Evolutionary conservation across 352 stramenopile species (phyloP), one percentile per base, ranked within the genome.

Genomic region (Globisporangium solare): DNA sequence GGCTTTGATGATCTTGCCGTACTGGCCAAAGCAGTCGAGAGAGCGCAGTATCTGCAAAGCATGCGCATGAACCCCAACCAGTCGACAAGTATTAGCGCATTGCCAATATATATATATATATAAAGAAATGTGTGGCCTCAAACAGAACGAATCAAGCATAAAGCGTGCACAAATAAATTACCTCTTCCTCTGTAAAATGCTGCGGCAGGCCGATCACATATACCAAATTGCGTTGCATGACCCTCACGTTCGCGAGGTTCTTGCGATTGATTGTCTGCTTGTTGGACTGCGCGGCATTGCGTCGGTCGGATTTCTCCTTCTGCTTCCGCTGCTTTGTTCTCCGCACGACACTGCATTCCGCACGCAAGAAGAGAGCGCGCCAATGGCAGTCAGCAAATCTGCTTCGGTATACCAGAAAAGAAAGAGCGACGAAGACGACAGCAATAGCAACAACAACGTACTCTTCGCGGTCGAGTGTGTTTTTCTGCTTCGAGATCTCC

Each of bases 391-490:
- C 27, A 35, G 27, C 10, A 35, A 11, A 11, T 35, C 5, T 35
- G 27, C 27, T 11, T 35, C 27, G 27, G 3, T 10, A 6, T 35
- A 35, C 52, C 46, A 20, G 37, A 52, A 46, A 46, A 35, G 27
- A 35, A 35, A 35, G 27, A 6, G 27, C 5, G 27, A 35, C 27
- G 27, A 35, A 35, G 6, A 42, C 15, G 5, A 5, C 24, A 7
- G 5, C 27, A 35, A 35, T 8, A 10, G 58, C 47, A 52, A 56
- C 27, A 24, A 35, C 14, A 40, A 73, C 78, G 58, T 57, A 96
- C 79, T 98, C 95, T 70, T 98, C 89, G 52, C 95, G 92, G 74
- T 99, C 95, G 47, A 98, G 92, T 74, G 77, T 97, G 81, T 74
- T 79, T 60, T 89, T 92, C 54, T 91, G 79, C 65, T 94, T 94